Conservation (phyloP, 2,329 filamentous ascomycete genomes). For the Aspergillus thermomutatus region DNA sequence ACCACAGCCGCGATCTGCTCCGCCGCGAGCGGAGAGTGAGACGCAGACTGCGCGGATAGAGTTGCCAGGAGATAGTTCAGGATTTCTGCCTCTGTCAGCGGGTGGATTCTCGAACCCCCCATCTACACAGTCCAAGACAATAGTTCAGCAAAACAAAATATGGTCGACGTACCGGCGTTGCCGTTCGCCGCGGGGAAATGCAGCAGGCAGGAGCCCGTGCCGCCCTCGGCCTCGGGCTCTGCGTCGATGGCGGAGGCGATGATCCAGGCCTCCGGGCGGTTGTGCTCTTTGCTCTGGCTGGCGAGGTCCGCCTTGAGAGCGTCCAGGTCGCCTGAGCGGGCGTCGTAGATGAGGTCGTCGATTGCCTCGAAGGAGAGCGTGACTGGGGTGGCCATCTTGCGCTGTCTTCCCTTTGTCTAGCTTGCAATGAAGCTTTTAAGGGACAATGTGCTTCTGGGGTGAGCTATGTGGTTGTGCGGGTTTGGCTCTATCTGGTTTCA, state of each 20-base stretch:
- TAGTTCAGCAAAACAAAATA: no score
- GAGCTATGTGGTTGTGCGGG: background rate
- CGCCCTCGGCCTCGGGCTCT: constrained; percentile 68
- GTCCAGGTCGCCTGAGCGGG: constrained; percentile 70
- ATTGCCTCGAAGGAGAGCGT: constrained; percentile 71
- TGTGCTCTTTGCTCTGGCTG: constrained; percentile 61
- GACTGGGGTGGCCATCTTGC: constrained; percentile 24
- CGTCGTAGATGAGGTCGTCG: constrained; percentile 86
- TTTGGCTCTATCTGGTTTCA: background rate
- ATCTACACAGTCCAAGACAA: background rate
- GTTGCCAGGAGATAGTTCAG: constrained; percentile 47
- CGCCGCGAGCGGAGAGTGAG: constrained; percentile 1
- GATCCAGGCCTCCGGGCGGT: constrained; percentile 59
- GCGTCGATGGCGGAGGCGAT: constrained; percentile 69
- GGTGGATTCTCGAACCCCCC: no score
- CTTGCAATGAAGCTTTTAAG: background rate
- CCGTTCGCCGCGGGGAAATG: constrained; percentile 95
- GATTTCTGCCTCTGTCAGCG: constrained; percentile 37
- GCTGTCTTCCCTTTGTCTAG: background rate
- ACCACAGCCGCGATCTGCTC: constrained; percentile 28
- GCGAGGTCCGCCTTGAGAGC: constrained; percentile 63
- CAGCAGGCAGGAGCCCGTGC: constrained; percentile 51
- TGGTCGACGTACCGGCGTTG: constrained; percentile 70
- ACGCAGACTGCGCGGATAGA: constrained; percentile 22
- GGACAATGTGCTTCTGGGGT: background rate